Conservation (phyloP, 495 filamentous ascomycete species). For the Eremomyces bilateralis region DNA sequence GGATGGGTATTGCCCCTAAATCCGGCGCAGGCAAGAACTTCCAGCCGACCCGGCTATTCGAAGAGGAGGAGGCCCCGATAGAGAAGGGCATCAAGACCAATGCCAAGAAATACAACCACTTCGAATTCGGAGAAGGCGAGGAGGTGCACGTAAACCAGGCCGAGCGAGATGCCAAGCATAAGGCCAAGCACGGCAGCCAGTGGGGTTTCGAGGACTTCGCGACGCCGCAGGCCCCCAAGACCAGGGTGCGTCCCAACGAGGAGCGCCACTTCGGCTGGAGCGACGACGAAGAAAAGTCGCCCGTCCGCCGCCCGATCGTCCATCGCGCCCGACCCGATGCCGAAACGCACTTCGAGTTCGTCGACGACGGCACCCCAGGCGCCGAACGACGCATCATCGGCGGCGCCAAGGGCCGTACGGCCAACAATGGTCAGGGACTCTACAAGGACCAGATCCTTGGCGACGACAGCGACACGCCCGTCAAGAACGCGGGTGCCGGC, state of each 20-base stretch:
- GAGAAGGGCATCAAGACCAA: conserved; percentile 33
- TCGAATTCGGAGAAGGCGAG: conserved; percentile 54
- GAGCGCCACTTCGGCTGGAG: conserved; percentile 52
- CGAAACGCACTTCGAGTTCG: conserved; percentile 57
- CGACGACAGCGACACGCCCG: conserved; percentile 27
- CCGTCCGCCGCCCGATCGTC: conserved; percentile 26
- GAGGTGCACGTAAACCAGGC: conserved; percentile 14
- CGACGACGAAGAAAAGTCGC: conserved; percentile 30
- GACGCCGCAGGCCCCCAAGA: conserved; percentile 50
- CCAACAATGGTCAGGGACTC: conserved; percentile 25
- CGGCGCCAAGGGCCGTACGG: conserved; percentile 6
- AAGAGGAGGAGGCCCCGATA: conserved; percentile 23
- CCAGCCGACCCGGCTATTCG: conserved; percentile 47
- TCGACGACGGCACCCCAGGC: conserved; percentile 28
- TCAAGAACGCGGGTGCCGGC: conserved; percentile 11
- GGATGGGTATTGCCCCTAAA: conserved; percentile 31
- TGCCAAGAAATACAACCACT: conserved; percentile 65
- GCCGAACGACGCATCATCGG: conserved; percentile 13
- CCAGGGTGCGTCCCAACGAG: conserved; percentile 26
- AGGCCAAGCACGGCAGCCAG: conserved; percentile 40
- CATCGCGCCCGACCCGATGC: conserved; percentile 55
- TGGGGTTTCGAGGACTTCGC: conserved; percentile 78
- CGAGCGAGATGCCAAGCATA: conserved; percentile 20
- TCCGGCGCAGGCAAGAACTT: conserved; percentile 47
- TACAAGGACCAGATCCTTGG: conserved; percentile 55